These are phyloP conservation scores for Flaveria sonorensis DNA, from an alignment of 129 eudicot genomes.

Conservation along the genomic window DNA sequence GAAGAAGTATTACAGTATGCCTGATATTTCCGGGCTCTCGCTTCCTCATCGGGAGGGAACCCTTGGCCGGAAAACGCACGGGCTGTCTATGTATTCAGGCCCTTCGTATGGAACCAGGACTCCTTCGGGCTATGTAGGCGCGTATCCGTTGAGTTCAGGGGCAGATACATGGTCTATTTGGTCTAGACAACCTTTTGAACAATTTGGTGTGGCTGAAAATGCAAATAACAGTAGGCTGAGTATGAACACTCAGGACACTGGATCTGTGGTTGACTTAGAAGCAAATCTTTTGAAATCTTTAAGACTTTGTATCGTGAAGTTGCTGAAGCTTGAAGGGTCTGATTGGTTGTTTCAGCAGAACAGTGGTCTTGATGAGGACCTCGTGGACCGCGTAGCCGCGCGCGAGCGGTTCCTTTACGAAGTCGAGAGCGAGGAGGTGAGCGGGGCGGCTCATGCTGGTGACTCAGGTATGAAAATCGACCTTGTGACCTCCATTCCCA, in stretches of 20 bases:
- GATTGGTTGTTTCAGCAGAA: constrained; percentile 84
- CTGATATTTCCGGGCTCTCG: constrained; percentile 77
- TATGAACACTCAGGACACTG: constrained; percentile 46
- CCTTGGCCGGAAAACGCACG: constrained; percentile 44
- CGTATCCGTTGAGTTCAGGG: constrained; percentile 49
- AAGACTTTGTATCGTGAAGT: constrained; percentile 64
- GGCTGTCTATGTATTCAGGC: constrained; percentile 40
- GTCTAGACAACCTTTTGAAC: constrained; percentile 80
- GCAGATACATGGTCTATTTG: constrained; percentile 66
- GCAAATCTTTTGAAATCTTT: constrained; percentile 75
- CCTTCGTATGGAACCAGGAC: constrained; percentile 50
- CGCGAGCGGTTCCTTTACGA: constrained; percentile 82
- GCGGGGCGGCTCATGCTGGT: constrained; percentile 38
- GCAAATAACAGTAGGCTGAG: constrained; percentile 21
- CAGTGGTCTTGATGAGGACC: constrained; percentile 92
- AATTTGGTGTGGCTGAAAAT: constrained; percentile 78
- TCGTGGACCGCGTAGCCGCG: constrained; percentile 81
- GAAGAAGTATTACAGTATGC: constrained; percentile 87
- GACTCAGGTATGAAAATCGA: constrained; percentile 50
- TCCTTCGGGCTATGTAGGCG: constrained; percentile 49
- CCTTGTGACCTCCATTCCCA: constrained; percentile 68
- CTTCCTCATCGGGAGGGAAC: constrained; percentile 59
- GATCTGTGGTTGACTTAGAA: constrained; percentile 64
- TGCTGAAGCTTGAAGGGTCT: constrained; percentile 89
- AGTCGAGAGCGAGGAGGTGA: constrained; percentile 68